phyloP scores from a whole-genome alignment of 2,329 filamentous ascomycete genomes.

The Triangularia verruculosa region DNA sequence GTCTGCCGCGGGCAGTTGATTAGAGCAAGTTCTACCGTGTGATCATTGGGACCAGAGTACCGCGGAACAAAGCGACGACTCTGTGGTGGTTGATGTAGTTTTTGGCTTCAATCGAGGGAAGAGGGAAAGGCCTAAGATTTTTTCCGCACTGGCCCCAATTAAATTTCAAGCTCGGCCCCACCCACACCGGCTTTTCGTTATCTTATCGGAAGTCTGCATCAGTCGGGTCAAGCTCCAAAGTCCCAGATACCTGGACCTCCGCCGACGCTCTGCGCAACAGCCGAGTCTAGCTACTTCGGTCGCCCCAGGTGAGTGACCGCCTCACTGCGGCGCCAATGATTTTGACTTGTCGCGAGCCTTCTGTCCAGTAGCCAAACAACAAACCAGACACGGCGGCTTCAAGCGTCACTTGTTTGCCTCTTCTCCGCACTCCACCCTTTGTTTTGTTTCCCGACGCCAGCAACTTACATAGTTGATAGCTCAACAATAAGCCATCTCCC shows the following conservation, averaged over 20 bases:
- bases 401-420: background rate
- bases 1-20: slow-evolving; percentile 23
- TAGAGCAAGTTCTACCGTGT: slow-evolving; percentile 20
- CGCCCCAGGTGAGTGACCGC: background rate
- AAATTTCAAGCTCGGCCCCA: slow-evolving; percentile 20
- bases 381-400: slow-evolving; percentile 9
- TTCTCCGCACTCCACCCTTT: background rate
- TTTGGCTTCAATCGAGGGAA: slow-evolving; percentile 6
- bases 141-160: slow-evolving; percentile 4
- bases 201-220: slow-evolving; percentile 19
- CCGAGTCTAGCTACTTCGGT: background rate
- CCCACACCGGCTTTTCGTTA: slow-evolving; percentile 10
- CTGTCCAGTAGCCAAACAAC: slow-evolving; percentile 2
- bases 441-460: background rate
- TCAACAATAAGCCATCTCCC: background rate
- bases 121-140: slow-evolving; percentile 7
- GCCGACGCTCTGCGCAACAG: background rate
- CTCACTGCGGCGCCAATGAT: slow-evolving; percentile 16
- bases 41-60: slow-evolving; percentile 20
- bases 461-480: background rate
- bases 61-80: slow-evolving; percentile 1
- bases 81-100: slow-evolving; percentile 8
- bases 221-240: background rate
- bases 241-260: background rate
- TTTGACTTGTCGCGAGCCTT: slow-evolving; percentile 1